Evolutionary conservation across 2,329 filamentous ascomycete genomes (phyloP).

Genomic region (Aspergillus nomiae): DNA sequence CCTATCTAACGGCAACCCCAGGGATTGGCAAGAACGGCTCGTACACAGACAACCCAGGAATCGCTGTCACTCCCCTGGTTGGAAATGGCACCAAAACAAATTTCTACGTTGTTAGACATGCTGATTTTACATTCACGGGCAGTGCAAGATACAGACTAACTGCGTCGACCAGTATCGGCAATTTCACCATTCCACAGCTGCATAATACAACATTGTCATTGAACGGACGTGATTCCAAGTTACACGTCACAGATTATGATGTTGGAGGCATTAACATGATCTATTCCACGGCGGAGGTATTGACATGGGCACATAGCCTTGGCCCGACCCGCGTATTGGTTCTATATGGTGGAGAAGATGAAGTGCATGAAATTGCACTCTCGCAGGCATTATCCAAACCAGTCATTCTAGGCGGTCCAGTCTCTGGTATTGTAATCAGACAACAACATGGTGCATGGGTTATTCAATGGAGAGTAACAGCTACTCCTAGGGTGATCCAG

Average conservation of each 20-base stretch:
- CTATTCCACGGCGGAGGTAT: constrained; percentile 37
- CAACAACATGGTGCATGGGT: background rate
- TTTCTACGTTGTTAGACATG: constrained; percentile 14
- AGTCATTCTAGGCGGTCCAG: background rate
- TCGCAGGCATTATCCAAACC: constrained; percentile 10
- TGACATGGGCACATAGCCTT: constrained; percentile 10
- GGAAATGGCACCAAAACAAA: background rate
- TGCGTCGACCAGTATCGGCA: constrained; percentile 1
- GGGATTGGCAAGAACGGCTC: constrained; percentile 26
- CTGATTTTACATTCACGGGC: constrained; percentile 13
- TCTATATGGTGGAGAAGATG: constrained; percentile 30
- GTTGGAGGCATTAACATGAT: constrained; percentile 28
- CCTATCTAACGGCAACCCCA: constrained; percentile 63
- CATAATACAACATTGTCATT: background rate
- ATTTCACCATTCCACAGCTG: constrained; percentile 1
- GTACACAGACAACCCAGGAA: constrained; percentile 1
- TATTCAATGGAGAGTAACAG: constrained; percentile 18
- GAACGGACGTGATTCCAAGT: constrained; percentile 20
- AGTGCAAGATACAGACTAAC: background rate
- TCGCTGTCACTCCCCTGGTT: background rate
- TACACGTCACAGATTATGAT: constrained; percentile 35
- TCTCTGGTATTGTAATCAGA: background rate
- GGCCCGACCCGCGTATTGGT: constrained; percentile 21
- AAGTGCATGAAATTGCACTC: constrained; percentile 31
- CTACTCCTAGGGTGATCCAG: constrained; percentile 19